Percentiles rank a stretch among this genome's conserved stretches.
phyloP scores from a whole-genome alignment of 495 filamentous ascomycete genomes.

The Aspergillus asperescens region DNA sequence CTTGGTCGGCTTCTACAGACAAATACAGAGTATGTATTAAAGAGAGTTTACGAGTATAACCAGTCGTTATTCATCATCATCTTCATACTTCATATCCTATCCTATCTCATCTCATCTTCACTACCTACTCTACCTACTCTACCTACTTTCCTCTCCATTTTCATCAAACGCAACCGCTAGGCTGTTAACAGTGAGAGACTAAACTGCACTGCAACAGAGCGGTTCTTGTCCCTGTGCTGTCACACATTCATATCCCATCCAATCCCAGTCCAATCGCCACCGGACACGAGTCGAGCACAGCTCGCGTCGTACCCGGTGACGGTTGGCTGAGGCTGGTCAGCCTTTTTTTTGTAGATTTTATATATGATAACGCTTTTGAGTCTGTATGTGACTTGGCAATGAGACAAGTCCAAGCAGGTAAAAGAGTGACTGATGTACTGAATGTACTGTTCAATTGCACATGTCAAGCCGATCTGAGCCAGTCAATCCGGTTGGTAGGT shows the following conservation, averaged over 20 bases:
- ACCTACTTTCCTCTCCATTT: not conserved
- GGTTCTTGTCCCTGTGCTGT: slow-evolving; percentile 5
- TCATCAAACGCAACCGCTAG: slow-evolving; percentile 3
- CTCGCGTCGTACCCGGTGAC: slow-evolving; percentile 12
- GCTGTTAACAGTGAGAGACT: not conserved
- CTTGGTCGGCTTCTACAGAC: not conserved
- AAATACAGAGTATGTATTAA: not conserved
- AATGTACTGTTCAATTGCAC: slow-evolving; percentile 4
- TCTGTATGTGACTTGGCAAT: not conserved
- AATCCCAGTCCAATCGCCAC: not conserved
- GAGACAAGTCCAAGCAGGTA: not conserved
- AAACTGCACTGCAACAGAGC: slow-evolving; percentile 9
- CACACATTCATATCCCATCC: slow-evolving; percentile 1
- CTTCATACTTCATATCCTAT: not conserved
- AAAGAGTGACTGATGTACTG: slow-evolving; percentile 20
- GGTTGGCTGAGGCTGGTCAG: not conserved
- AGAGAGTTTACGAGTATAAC: not conserved
- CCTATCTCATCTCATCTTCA: not conserved
- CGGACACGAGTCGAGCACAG: slow-evolving; percentile 21
- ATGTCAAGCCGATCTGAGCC: slow-evolving; percentile 9
- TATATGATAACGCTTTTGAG: too few species aligned
- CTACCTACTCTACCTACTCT: not conserved
- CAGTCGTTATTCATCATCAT: slow-evolving; percentile 5
- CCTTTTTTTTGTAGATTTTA: slow-evolving; percentile 29
- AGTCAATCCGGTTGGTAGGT: too few species aligned